Base-by-base conservation (phyloP, 208 protist species). In the Acanthamoeba castellanii region DNA sequence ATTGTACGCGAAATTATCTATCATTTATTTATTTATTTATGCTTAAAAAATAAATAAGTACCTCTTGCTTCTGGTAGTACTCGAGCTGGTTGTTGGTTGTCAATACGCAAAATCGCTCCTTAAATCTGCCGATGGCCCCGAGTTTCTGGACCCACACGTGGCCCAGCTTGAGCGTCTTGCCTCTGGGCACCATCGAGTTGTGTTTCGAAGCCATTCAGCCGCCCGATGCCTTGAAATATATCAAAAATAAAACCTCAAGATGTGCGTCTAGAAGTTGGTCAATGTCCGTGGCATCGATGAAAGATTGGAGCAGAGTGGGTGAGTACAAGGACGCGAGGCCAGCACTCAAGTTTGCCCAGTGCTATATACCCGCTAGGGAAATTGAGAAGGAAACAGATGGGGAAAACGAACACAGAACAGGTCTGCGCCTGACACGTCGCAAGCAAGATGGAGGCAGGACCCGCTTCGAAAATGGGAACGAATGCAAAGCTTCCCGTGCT, bases 21-120 rank as follows among this genome's bases (percentile, higher is more conserved):
- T 8, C 13, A 42, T 50, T 18, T 82, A 82, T 50, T 42, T 25
- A 57, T 64, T 57, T 42, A 59, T 34, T n/a, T 59, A 92, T 34
- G 4, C 1, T 55, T 32, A 72, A 37, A 11, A 20, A 4, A 25
- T 2, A 50, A 14, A 11, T 42, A 16, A 1, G 13, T 37, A 74
- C 87, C 87, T 92, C 87, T 92, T 92, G 87, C 47, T 92, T 92
- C 11, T 92, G 30, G 87, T 92, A 92, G 42, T 92, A 92, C 64
- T 92, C 87, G 20, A 92, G 64, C 61, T 74, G n/a, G 6, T 47
- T 50, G 64, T 92, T 74, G 87, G 87, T 92, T 14, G 81, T 88
- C 6, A 92, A 25, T 25, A 92, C 55, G 64, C 87, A 92, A 57
- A 92, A 92, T 45, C 87, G 87, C 34, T 74, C 64, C 37, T 92